Conservation (phyloP, 2,329 filamentous ascomycete genomes). For the Cordyceps javanica region DNA sequence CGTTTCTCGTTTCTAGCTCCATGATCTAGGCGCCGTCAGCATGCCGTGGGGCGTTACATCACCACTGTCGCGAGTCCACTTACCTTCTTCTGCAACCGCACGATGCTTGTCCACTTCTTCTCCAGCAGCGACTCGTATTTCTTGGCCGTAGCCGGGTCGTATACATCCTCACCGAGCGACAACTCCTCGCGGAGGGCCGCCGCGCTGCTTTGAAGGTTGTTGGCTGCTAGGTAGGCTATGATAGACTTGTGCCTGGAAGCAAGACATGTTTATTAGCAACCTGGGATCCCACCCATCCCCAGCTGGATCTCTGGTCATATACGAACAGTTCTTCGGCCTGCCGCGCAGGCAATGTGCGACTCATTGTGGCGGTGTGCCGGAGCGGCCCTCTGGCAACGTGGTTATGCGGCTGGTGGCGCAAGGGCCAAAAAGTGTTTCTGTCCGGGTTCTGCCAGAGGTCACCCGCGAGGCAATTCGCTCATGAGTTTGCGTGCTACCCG, state of each 20-base stretch:
- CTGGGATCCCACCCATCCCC: neutral
- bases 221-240: conserved; percentile 76
- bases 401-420: neutral
- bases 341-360: conserved; percentile 66
- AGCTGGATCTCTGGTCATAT: neutral
- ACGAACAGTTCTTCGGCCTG: conserved; percentile 87
- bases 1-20: conserved; percentile 76
- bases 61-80: conserved; percentile 13
- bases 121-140: conserved; percentile 92
- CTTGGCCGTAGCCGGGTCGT: conserved; percentile 77
- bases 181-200: conserved; percentile 70
- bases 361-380: conserved; percentile 45
- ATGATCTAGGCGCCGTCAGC: conserved; percentile 60
- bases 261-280: conserved; percentile 11
- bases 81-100: conserved; percentile 92
- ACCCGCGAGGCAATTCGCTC: conserved; percentile 8
- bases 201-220: conserved; percentile 64
- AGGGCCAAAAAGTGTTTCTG: neutral
- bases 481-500: neutral
- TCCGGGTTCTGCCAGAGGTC: conserved; percentile 4
- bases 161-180: conserved; percentile 60
- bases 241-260: conserved; percentile 77
- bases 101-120: conserved; percentile 98
- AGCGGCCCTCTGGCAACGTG: conserved; percentile 4
- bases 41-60: no score